Percentiles rank a stretch among this genome's conserved stretches.
These are phyloP conservation scores for Bruguiera parviflora DNA, from an alignment of 345 rosid genomes.

Conservation along the genomic window DNA sequence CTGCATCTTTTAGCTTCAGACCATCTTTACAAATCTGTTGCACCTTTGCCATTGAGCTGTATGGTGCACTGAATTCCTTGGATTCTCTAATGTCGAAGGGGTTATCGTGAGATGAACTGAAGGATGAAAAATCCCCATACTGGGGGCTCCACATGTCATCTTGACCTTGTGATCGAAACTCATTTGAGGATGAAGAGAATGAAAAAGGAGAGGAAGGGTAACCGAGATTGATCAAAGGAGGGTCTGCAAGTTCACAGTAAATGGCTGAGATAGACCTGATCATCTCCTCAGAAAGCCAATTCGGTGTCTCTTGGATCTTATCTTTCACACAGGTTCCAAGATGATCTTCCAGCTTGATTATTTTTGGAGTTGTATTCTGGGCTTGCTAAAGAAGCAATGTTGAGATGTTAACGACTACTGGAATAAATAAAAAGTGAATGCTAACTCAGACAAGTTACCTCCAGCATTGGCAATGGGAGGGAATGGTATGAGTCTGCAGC, in stretches of 20 bases:
- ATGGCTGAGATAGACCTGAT: conserved; percentile 67
- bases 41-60: conserved; percentile 51
- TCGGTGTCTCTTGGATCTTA: conserved; percentile 45
- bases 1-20: conserved; percentile 47
- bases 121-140: conserved; percentile 35
- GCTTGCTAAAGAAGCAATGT: conserved; percentile 38
- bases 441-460: conserved; percentile 44
- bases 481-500: conserved; percentile 63
- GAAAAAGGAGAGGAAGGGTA: conserved; percentile 39
- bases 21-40: conserved; percentile 48
- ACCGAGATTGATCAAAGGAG: conserved; percentile 43
- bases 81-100: conserved; percentile 43
- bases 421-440: not conserved
- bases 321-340: conserved; percentile 37
- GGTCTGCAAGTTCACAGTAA: conserved; percentile 58
- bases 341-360: conserved; percentile 40
- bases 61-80: conserved; percentile 49
- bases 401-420: not conserved
- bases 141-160: conserved; percentile 33
- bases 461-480: conserved; percentile 88
- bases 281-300: conserved; percentile 80
- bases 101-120: conserved; percentile 43
- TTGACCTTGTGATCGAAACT: conserved; percentile 29
- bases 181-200: conserved; percentile 33
- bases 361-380: conserved; percentile 37